Percentiles rank a stretch among this genome's conserved stretches.
phyloP scores from a whole-genome alignment of 495 filamentous ascomycete genomes.

The Sordaria brevicollis region DNA sequence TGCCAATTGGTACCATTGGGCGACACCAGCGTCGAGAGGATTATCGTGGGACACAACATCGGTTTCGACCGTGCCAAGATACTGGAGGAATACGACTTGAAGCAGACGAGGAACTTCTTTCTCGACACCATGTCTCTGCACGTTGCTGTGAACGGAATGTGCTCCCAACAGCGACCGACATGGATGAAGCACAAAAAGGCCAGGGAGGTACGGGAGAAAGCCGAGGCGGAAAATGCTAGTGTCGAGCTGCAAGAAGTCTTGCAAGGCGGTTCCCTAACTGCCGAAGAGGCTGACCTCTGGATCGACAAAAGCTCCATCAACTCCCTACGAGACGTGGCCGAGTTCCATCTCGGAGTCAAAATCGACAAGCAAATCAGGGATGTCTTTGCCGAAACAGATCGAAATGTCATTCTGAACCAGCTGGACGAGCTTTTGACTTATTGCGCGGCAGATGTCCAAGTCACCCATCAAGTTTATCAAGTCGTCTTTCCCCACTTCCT shows the following conservation, averaged over 20 bases:
- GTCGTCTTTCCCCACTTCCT: conserved; percentile 86
- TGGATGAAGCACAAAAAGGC: conserved; percentile 96
- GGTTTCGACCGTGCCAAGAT: conserved; percentile 90
- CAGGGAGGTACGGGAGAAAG: conserved; percentile 71
- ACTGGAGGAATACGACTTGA: conserved; percentile 76
- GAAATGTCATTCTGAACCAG: conserved; percentile 53
- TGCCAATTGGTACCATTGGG: conserved; percentile 81
- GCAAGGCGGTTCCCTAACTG: conserved; percentile 50
- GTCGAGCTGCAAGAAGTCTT: conserved; percentile 63
- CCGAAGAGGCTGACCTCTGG: conserved; percentile 93
- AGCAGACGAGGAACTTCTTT: conserved; percentile 76
- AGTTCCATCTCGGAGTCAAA: conserved; percentile 85
- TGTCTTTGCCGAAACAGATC: conserved; percentile 74
- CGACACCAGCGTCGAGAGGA: conserved; percentile 52
- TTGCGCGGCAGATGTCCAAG: conserved; percentile 87
- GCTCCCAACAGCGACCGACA: conserved; percentile 85
- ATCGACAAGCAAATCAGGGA: conserved; percentile 87
- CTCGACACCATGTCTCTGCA: conserved; percentile 98
- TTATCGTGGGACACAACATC: conserved; percentile 91
- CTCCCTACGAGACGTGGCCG: conserved; percentile 88
- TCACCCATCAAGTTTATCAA: conserved; percentile 87
- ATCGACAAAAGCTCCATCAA: conserved; percentile 90
- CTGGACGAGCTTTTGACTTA: conserved; percentile 84
- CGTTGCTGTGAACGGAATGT: conserved; percentile 98
- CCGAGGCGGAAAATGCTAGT: conserved; percentile 58